phyloP scores from a whole-genome alignment of 306 rosid genomes.

The Adenanthera pavonina region DNA sequence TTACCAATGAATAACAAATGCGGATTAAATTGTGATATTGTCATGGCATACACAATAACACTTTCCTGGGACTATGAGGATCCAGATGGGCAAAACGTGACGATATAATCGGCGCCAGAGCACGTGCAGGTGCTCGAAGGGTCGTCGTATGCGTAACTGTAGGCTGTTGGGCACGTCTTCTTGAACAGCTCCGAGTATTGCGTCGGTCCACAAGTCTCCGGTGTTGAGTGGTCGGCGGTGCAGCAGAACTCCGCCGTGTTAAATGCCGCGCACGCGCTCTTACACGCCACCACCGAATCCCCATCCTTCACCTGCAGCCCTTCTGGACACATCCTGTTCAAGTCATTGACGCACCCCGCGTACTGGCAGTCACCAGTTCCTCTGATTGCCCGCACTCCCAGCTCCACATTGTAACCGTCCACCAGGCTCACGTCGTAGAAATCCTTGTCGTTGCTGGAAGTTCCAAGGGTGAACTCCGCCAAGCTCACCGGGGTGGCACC shows the following conservation, averaged over 20 bases:
- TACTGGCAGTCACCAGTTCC: conserved; percentile 71
- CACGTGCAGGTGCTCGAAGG: conserved; percentile 76
- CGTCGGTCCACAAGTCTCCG: conserved; percentile 72
- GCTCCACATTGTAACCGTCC: conserved; percentile 74
- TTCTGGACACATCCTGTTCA: conserved; percentile 55
- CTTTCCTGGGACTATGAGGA: conserved; percentile 10
- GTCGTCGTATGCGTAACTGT: conserved; percentile 72
- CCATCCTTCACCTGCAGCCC: conserved; percentile 50
- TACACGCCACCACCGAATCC: conserved; percentile 58
- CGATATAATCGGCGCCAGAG: conserved; percentile 58
- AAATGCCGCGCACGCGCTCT: conserved; percentile 70
- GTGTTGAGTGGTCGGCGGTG: conserved; percentile 60
- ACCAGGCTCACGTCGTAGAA: conserved; percentile 78
- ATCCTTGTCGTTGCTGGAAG: conserved; percentile 36
- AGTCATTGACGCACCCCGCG: conserved; percentile 64
- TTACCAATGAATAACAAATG: too few species aligned
- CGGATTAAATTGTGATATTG: too few species aligned
- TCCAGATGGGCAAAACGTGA: conserved; percentile 61
- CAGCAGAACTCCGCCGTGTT: conserved; percentile 65
- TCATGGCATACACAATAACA: background rate
- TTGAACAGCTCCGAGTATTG: conserved; percentile 64
- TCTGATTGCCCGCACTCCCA: conserved; percentile 56
- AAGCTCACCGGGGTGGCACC: conserved; percentile 61
- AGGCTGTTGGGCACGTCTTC: conserved; percentile 68
- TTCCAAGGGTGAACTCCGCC: conserved; percentile 62